Percentiles rank a stretch among this genome's conserved stretches.
Conservation (phyloP, 768 basidiomycete genomes). For the Tricholomella constricta region DNA sequence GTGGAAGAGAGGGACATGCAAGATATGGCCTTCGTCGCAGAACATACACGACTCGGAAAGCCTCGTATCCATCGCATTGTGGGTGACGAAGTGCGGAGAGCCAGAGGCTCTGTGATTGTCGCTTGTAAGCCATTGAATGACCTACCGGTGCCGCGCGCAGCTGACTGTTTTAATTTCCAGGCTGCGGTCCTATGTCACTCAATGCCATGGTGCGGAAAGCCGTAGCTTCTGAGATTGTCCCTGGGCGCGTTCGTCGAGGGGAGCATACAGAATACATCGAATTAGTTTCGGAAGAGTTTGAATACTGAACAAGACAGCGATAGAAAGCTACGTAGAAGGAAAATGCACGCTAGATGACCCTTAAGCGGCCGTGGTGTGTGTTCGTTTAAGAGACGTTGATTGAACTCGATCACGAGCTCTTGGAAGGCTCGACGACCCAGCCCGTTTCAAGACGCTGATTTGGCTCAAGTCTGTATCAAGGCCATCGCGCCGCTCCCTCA, state of each 20-base stretch:
- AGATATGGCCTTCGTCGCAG: constrained; percentile 60
- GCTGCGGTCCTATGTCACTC: constrained; percentile 73
- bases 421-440: background rate
- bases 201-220: constrained; percentile 69
- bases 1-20: constrained; percentile 60
- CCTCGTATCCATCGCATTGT: constrained; percentile 65
- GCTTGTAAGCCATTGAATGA: constrained; percentile 53
- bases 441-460: constrained; percentile 19
- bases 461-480: constrained; percentile 17
- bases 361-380: too few species aligned
- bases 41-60: constrained; percentile 64
- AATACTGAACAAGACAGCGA: too few species aligned
- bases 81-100: constrained; percentile 60
- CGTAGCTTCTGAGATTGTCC: constrained; percentile 61
- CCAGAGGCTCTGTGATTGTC: constrained; percentile 61
- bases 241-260: constrained; percentile 50
- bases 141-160: too few species aligned
- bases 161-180: constrained; percentile 29
- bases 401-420: constrained; percentile 8
- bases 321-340: too few species aligned
- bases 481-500: constrained; percentile 25
- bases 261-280: constrained; percentile 57
- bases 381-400: constrained; percentile 5
- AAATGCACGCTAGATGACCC: too few species aligned
- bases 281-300: constrained; percentile 70